A percentile compares a stretch with the other conserved stretches of the same genome.
phyloP scores from a whole-genome alignment of 2,329 filamentous ascomycete species.

The Lasiodiplodia citricola region DNA sequence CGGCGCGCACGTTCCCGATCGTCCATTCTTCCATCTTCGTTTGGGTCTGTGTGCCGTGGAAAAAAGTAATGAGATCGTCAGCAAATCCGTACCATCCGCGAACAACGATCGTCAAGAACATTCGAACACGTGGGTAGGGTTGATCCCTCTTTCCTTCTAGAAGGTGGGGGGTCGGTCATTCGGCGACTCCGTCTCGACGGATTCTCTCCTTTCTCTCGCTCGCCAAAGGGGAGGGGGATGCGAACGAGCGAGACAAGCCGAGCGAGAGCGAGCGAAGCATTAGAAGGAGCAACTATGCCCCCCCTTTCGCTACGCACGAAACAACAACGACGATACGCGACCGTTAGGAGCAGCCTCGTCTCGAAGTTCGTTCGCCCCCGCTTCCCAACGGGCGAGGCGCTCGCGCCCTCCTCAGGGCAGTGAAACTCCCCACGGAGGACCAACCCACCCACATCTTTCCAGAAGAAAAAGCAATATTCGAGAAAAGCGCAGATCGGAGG shows the following conservation, averaged over 20 bases:
- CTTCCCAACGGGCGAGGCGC: not conserved
- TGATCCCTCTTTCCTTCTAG: not conserved
- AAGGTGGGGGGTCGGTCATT: not conserved
- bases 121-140: not conserved
- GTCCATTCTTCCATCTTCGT: slow-evolving; percentile 74
- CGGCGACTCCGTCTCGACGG: not conserved
- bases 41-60: slow-evolving; percentile 50
- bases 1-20: slow-evolving; percentile 71
- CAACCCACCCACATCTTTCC: not conserved
- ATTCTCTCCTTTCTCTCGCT: not conserved
- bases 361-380: not conserved
- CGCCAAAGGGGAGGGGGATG: not conserved
- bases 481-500: not conserved
- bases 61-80: slow-evolving; percentile 1
- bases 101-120: not conserved
- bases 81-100: not conserved
- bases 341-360: not conserved
- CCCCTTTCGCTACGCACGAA: slow-evolving; percentile 7
- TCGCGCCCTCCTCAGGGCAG: not conserved
- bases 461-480: not conserved
- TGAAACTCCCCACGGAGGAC: not conserved
- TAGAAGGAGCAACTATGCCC: too few species aligned
- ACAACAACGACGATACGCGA: not conserved
- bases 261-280: not conserved
- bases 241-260: not conserved